phyloP scores from a whole-genome alignment of 129 eudicot genomes.

The Apium graveolens region DNA sequence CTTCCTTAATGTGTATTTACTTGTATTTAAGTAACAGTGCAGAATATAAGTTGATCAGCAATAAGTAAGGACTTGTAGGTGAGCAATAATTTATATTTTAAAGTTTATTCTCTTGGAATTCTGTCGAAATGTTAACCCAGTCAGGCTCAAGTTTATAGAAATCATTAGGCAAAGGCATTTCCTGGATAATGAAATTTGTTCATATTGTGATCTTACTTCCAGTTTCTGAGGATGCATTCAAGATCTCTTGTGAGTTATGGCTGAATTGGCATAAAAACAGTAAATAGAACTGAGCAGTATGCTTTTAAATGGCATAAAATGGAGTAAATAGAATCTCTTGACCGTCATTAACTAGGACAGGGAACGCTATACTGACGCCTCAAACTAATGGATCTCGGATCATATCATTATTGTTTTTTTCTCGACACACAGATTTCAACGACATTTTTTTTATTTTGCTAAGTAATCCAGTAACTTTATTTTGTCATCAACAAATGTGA shows the following conservation, averaged over 20 bases:
- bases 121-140: neutral
- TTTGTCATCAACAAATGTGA: neutral
- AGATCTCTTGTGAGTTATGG: constrained; percentile 61
- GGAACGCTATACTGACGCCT: constrained; percentile 68
- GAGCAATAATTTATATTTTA: no score
- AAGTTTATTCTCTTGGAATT: neutral
- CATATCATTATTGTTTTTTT: constrained; percentile 19
- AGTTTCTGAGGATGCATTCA: constrained; percentile 26
- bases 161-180: neutral
- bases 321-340: constrained; percentile 45
- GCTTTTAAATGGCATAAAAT: constrained; percentile 46
- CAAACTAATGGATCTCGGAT: constrained; percentile 60
- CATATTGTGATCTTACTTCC: neutral
- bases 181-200: neutral
- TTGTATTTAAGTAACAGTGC: no score
- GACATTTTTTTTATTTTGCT: neutral
- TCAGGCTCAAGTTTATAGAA: neutral
- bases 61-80: no score
- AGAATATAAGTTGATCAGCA: no score
- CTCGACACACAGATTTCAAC: neutral
- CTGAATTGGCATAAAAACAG: constrained; percentile 28
- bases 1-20: no score
- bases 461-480: neutral
- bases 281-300: constrained; percentile 46
- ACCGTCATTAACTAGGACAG: constrained; percentile 80